These are phyloP conservation scores for Fusarium oligoseptatum DNA, from an alignment of 2,329 filamentous ascomycete species.

Conservation along the genomic window DNA sequence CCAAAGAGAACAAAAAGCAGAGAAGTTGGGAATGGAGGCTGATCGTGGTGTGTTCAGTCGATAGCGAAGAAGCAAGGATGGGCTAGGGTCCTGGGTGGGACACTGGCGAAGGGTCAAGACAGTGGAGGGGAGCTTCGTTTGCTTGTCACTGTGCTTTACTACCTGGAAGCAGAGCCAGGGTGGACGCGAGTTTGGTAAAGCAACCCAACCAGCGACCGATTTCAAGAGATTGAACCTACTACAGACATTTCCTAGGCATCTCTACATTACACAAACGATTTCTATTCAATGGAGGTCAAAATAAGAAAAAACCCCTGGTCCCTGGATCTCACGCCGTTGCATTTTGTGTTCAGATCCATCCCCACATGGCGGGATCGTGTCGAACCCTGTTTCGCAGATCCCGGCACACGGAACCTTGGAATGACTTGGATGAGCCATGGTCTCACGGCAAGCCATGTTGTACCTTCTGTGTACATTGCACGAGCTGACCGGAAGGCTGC, in stretches of 20 bases:
- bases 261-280: neutral
- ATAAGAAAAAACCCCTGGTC: neutral
- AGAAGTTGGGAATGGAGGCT: neutral
- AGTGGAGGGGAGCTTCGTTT: neutral
- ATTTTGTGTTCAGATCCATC: slow-evolving; percentile 1
- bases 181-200: neutral
- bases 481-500: neutral
- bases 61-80: neutral
- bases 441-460: neutral
- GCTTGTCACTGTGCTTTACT: neutral
- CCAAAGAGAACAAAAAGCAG: neutral
- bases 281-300: neutral
- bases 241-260: neutral
- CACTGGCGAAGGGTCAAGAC: neutral
- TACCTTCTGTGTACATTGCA: neutral
- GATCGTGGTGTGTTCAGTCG: neutral
- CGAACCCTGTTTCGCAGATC: neutral
- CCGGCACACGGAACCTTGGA: neutral
- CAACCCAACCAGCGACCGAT: neutral
- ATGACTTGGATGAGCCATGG: neutral
- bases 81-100: neutral
- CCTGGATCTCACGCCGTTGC: neutral
- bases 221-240: rapidly evolving
- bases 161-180: neutral
- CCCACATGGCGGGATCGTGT: neutral